Evolutionary conservation across 148 eudicot species (phyloP).

Genomic region (Rheum nobile): DNA sequence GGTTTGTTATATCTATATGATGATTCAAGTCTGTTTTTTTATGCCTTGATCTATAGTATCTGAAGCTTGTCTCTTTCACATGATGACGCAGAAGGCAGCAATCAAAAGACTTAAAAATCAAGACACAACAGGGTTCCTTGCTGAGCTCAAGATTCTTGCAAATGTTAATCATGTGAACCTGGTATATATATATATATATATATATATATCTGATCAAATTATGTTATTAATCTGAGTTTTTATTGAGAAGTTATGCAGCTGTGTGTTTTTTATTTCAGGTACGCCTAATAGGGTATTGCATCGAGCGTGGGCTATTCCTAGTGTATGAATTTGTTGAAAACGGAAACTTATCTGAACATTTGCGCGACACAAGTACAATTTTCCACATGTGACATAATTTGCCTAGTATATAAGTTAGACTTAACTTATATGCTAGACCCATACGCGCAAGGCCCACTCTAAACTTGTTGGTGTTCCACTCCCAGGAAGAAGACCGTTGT

Average conservation of each 20-base stretch:
- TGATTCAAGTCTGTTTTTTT: background rate
- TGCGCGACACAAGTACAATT: constrained; percentile 36
- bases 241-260: background rate
- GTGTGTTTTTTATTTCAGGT: constrained; percentile 26
- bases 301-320: constrained; percentile 47
- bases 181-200: constrained; percentile 28
- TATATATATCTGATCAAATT: too few relatives aligned
- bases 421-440: too few relatives aligned
- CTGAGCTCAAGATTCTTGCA: constrained; percentile 45
- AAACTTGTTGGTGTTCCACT: constrained; percentile 6
- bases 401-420: too few relatives aligned
- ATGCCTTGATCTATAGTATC: background rate
- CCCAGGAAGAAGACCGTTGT: constrained; percentile 37
- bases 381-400: background rate
- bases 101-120: constrained; percentile 45
- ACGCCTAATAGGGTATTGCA: constrained; percentile 55
- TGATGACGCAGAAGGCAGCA: constrained; percentile 39
- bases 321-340: constrained; percentile 60
- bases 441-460: too few relatives aligned
- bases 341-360: constrained; percentile 57
- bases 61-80: background rate
- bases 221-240: background rate
- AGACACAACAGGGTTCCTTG: constrained; percentile 42
- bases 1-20: constrained; percentile 17
- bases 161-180: constrained; percentile 51